A percentile compares a stretch with the other conserved stretches of the same genome.
Evolutionary conservation across 345 rosid genomes (phyloP).

Genomic region (Rhodamnia argentea): DNA sequence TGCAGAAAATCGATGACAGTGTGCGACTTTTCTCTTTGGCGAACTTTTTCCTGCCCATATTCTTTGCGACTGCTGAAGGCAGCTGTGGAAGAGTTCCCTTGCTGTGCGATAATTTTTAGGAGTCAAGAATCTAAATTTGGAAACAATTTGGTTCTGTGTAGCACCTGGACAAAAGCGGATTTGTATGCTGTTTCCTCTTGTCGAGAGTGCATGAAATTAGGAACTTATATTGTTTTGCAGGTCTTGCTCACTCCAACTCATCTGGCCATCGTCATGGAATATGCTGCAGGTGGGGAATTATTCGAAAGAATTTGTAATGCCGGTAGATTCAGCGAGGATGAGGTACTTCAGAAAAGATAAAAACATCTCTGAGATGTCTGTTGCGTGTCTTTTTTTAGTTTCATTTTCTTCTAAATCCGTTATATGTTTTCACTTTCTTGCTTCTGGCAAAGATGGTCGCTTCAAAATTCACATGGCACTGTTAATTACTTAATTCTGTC

Average conservation of each 20-base stretch:
- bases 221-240: slow-evolving; percentile 14
- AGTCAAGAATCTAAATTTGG: background rate
- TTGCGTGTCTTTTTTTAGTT: background rate
- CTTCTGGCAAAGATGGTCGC: background rate
- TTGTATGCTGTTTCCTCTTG: background rate
- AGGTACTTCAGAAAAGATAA: background rate
- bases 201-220: background rate
- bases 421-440: background rate
- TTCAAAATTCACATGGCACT: background rate
- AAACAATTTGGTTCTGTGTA: background rate
- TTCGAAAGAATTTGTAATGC: slow-evolving; percentile 73
- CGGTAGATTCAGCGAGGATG: slow-evolving; percentile 85
- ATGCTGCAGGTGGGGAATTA: slow-evolving; percentile 88
- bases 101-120: background rate
- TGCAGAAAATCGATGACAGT: background rate
- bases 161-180: background rate
- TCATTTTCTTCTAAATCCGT: background rate
- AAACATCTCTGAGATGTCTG: background rate
- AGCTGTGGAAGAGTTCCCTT: background rate
- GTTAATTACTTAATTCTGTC: background rate
- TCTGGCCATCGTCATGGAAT: slow-evolving; percentile 87
- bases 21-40: background rate
- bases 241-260: slow-evolving; percentile 77
- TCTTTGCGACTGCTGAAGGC: background rate
- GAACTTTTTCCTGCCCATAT: background rate